A percentile compares a stretch with the other conserved stretches of the same genome.
phyloP scores from a whole-genome alignment of 164 flowering plant genomes.

The Vitis cinerea region DNA sequence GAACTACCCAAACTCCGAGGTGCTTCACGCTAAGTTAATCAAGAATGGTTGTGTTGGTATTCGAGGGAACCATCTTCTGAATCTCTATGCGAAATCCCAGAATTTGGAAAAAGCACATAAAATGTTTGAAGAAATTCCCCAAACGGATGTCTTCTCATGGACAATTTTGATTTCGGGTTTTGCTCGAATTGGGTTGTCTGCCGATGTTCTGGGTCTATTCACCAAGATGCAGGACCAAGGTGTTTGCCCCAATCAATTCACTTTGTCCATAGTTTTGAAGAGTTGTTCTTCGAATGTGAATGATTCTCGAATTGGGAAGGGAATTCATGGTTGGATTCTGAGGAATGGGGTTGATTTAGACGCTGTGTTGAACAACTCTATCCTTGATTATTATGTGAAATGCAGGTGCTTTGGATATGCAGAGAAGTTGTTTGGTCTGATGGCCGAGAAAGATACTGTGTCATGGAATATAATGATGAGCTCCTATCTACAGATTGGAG shows the following conservation, averaged over 20 bases:
- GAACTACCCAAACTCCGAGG: neutral
- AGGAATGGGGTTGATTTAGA: conserved; percentile 42
- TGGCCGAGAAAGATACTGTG: conserved; percentile 38
- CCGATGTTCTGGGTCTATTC: conserved; percentile 41
- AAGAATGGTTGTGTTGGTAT: conserved; percentile 30
- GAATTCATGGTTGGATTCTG: conserved; percentile 68
- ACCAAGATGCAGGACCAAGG: conserved; percentile 40
- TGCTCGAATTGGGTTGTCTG: conserved; percentile 27
- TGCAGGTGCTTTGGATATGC: conserved; percentile 38
- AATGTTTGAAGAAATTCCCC: conserved; percentile 62
- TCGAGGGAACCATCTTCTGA: conserved; percentile 32
- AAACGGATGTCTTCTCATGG: conserved; percentile 61
- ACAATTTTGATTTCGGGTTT: conserved; percentile 56
- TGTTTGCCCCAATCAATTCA: conserved; percentile 50
- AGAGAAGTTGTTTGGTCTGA: conserved; percentile 40
- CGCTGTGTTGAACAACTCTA: conserved; percentile 46
- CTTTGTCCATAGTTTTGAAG: conserved; percentile 57
- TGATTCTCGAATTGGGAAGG: conserved; percentile 38
- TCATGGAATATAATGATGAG: conserved; percentile 69
- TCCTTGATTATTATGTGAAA: conserved; percentile 63
- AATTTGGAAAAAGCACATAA: conserved; percentile 36
- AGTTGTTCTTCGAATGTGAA: conserved; percentile 41
- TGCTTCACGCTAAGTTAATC: conserved; percentile 40
- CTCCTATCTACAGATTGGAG: conserved; percentile 44
- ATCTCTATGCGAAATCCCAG: conserved; percentile 31